Conservation (phyloP, 768 basidiomycete genomes). For the Cyclocybe aegerita region DNA sequence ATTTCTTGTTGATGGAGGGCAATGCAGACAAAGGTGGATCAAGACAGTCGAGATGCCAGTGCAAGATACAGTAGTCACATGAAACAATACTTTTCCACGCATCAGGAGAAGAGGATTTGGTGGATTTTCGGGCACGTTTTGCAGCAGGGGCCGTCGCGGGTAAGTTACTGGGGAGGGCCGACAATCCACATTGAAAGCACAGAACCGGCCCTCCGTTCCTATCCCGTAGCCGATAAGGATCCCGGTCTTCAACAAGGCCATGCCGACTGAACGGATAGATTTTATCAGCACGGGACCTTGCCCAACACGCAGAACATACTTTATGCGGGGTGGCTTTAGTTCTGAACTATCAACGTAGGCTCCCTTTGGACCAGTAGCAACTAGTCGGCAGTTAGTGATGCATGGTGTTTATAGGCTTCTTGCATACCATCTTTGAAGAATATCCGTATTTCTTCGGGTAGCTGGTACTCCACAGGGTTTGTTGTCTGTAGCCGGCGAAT, state of each 20-base stretch:
- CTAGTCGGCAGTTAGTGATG: slow-evolving; percentile 39
- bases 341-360: slow-evolving; percentile 82
- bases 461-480: slow-evolving; percentile 80
- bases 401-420: slow-evolving; percentile 10
- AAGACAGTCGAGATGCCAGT: slow-evolving; percentile 97
- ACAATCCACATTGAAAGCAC: slow-evolving; percentile 87
- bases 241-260: slow-evolving; percentile 89
- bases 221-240: slow-evolving; percentile 84
- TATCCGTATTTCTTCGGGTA: slow-evolving; percentile 80
- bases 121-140: slow-evolving; percentile 54
- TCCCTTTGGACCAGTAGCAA: slow-evolving; percentile 76
- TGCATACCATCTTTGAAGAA: slow-evolving; percentile 86
- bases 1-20: slow-evolving; percentile 87
- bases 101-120: slow-evolving; percentile 45
- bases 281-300: slow-evolving; percentile 9
- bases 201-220: slow-evolving; percentile 80
- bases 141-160: slow-evolving; percentile 51
- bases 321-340: slow-evolving; percentile 73
- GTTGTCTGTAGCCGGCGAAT: slow-evolving; percentile 65
- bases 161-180: slow-evolving; percentile 62
- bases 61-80: slow-evolving; percentile 92
- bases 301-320: slow-evolving; percentile 47
- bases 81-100: slow-evolving; percentile 79
- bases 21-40: slow-evolving; percentile 86
- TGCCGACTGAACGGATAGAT: slow-evolving; percentile 54